Evolutionary conservation across 2,329 filamentous ascomycete genomes (phyloP).

Genomic region (Fusarium domesticum): DNA sequence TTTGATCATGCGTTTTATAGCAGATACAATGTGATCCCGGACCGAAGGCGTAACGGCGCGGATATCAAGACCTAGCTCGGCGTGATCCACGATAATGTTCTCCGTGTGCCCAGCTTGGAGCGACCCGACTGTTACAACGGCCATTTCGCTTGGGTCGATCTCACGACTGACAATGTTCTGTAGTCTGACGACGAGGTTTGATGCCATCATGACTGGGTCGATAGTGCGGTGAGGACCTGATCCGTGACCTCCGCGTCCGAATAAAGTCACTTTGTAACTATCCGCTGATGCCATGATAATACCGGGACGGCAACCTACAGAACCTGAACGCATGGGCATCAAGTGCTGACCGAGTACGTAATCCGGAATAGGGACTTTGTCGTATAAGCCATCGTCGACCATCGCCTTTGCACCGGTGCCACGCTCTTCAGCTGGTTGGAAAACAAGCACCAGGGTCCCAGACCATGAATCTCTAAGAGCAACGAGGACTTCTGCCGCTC

Average conservation of each 20-base stretch:
- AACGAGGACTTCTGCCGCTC: constrained; percentile 50
- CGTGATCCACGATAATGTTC: constrained; percentile 45
- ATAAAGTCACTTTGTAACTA: constrained; percentile 29
- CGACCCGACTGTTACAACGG: constrained; percentile 44
- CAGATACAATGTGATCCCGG: constrained; percentile 33
- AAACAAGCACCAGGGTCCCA: constrained; percentile 61
- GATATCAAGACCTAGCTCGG: constrained; percentile 41
- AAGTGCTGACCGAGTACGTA: constrained; percentile 39
- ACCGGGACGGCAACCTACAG: constrained; percentile 25
- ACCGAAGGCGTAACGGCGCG: constrained; percentile 34
- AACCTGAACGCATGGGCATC: constrained; percentile 32
- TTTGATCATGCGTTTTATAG: constrained; percentile 44
- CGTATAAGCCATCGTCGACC: constrained; percentile 38
- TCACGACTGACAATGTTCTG: constrained; percentile 34
- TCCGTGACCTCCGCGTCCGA: constrained; percentile 44
- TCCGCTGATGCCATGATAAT: constrained; percentile 28
- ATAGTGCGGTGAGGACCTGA: constrained; percentile 40
- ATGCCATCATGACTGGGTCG: constrained; percentile 47
- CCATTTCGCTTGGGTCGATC: constrained; percentile 35
- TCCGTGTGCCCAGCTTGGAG: constrained; percentile 41
- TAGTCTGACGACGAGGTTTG: constrained; percentile 37
- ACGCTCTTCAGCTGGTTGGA: constrained; percentile 67
- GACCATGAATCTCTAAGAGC: constrained; percentile 48
- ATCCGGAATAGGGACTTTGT: constrained; percentile 32
- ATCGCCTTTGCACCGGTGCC: constrained; percentile 53